A percentile compares a stretch with the other conserved stretches of the same genome.
Evolutionary conservation across 2,329 filamentous ascomycete genomes (phyloP).

Genomic region (Fusarium pininemorale): DNA sequence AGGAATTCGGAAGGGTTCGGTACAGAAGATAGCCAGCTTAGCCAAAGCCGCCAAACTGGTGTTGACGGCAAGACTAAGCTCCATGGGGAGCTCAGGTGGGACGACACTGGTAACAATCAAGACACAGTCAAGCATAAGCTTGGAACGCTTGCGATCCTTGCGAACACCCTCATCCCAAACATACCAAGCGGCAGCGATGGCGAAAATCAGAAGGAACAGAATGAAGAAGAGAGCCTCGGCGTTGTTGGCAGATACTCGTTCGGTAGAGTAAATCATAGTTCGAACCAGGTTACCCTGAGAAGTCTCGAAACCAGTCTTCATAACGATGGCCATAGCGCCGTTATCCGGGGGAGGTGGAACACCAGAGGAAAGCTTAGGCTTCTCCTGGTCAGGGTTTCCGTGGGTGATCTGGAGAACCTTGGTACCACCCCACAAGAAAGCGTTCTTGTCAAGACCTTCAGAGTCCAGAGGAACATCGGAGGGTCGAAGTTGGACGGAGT

Average conservation of each 20-base stretch:
- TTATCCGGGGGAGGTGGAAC: conserved; percentile 89
- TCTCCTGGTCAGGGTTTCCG: conserved; percentile 79
- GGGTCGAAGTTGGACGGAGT: conserved; percentile 91
- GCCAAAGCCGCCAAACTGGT: conserved; percentile 94
- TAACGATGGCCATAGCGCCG: conserved; percentile 90
- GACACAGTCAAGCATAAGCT: conserved; percentile 95
- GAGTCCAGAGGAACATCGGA: conserved; percentile 82
- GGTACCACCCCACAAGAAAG: conserved; percentile 95
- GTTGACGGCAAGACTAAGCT: conserved; percentile 95
- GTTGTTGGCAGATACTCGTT: conserved; percentile 98
- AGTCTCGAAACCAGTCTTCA: conserved; percentile 98
- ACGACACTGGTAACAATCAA: conserved; percentile 98
- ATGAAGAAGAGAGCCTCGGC: conserved; percentile 97
- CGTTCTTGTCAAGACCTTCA: conserved; percentile 94
- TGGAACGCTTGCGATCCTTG: conserved; percentile 95
- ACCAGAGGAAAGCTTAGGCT: conserved; percentile 76
- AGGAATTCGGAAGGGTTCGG: conserved; percentile 97
- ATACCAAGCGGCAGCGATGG: conserved; percentile 97
- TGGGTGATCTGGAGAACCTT: conserved; percentile 97
- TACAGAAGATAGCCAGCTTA: conserved; percentile 97
- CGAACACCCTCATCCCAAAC: conserved; percentile 97
- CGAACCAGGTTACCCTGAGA: conserved; percentile 97
- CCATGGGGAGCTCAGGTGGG: conserved; percentile 98
- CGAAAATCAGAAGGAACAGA: conserved; percentile 94
- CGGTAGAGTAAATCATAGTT: conserved; percentile 99